A percentile compares a stretch with the other conserved stretches of the same genome.
Conservation (phyloP, 2,329 filamentous ascomycete species). For the Xylaria sp. region DNA sequence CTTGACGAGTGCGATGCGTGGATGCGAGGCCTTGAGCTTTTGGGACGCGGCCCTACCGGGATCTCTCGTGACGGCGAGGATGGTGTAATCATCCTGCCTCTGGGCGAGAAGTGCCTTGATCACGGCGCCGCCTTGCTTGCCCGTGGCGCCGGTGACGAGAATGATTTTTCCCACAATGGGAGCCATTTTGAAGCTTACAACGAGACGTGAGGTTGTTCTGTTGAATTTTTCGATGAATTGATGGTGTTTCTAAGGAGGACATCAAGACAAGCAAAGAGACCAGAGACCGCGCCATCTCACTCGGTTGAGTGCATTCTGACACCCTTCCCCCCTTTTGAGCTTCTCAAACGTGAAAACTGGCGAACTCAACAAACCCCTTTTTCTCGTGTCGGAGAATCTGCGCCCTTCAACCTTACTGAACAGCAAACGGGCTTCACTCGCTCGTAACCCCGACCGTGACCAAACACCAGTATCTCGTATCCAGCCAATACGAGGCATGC, state of each 20-base stretch:
- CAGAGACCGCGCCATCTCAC: too few species aligned
- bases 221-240: background rate
- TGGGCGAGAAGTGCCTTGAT: slow-evolving; percentile 37
- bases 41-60: slow-evolving; percentile 41
- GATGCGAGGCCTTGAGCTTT: slow-evolving; percentile 38
- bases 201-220: background rate
- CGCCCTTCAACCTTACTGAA: background rate
- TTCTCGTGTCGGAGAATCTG: background rate
- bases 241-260: background rate
- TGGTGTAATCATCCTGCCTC: slow-evolving; percentile 27
- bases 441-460: background rate
- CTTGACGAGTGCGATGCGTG: slow-evolving; percentile 38
- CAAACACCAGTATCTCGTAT: slow-evolving; percentile 4
- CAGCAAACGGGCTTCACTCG: background rate
- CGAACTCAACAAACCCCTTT: background rate
- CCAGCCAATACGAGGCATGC: background rate
- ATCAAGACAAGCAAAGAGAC: too few species aligned
- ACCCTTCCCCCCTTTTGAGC: background rate
- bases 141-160: slow-evolving; percentile 44
- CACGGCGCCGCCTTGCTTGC: slow-evolving; percentile 43
- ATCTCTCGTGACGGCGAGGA: slow-evolving; percentile 57
- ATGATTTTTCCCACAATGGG: slow-evolving; percentile 32
- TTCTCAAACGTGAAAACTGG: background rate
- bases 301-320: too few species aligned
- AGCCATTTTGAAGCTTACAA: background rate